A percentile compares a stretch with the other conserved stretches of the same genome.
Conservation (phyloP, 495 filamentous ascomycete genomes). For the Xylona heveae region DNA sequence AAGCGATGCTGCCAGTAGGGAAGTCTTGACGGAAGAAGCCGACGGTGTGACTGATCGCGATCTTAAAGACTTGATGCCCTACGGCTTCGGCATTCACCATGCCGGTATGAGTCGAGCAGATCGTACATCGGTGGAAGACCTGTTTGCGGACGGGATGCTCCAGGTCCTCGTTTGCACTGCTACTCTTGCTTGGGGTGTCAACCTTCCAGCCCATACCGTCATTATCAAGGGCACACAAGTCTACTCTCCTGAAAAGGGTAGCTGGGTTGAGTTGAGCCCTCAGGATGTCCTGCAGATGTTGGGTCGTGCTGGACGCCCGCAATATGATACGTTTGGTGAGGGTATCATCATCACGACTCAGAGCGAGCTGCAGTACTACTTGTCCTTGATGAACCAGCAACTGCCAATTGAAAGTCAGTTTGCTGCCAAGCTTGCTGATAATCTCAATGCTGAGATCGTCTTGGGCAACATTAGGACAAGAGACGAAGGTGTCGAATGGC, state of each 20-base stretch:
- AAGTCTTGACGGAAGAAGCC: conserved; percentile 68
- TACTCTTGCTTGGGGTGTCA: conserved; percentile 91
- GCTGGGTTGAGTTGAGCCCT: conserved; percentile 93
- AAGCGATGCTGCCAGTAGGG: conserved; percentile 78
- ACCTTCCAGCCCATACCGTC: conserved; percentile 82
- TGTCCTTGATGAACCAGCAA: conserved; percentile 91
- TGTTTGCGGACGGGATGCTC: conserved; percentile 75
- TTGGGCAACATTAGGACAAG: conserved; percentile 83
- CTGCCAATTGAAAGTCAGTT: conserved; percentile 95
- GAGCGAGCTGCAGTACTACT: conserved; percentile 84
- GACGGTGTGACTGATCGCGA: conserved; percentile 67
- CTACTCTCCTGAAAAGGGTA: conserved; percentile 96
- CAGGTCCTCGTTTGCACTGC: conserved; percentile 96
- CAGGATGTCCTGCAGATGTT: conserved; percentile 99
- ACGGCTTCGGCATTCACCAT: conserved; percentile 95
- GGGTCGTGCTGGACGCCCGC: conserved; percentile 84
- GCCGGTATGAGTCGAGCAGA: conserved; percentile 89
- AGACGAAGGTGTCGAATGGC: conserved; percentile 94
- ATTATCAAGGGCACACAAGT: conserved; percentile 96
- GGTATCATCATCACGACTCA: conserved; percentile 98
- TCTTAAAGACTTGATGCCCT: conserved; percentile 85
- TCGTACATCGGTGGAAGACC: conserved; percentile 82
- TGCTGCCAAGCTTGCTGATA: conserved; percentile 81
- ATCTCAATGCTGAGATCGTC: conserved; percentile 92
- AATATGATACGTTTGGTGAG: conserved; percentile 94